Evolutionary conservation across 2,329 filamentous ascomycete genomes (phyloP), one percentile per base, ranked within the genome.

Genomic region (Apiospora saccharicola): DNA sequence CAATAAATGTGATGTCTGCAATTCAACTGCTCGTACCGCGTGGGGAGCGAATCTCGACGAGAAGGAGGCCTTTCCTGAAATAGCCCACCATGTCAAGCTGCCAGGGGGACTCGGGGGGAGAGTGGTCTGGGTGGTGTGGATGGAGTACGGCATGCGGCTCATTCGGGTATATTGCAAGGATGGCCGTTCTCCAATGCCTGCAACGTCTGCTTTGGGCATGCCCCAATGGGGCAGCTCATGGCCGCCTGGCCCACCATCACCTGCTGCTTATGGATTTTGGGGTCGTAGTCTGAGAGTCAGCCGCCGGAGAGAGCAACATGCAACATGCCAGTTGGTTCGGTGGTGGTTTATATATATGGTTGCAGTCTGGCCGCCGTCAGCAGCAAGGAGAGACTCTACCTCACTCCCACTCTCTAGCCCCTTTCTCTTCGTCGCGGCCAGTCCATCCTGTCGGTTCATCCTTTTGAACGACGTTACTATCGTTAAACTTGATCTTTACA

Each of bases 181-280:
- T 64, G 10, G 10, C 16, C 12, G 3, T 57, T 22, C 26, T 34
- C 26, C 3, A n/a, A 64, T 41, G 34, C 46, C 46, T 49, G 46
- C 46, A 49, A 49, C n/a, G 10, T 22, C 57, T 41, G 19, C 57
- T 37, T 30, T 64, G 30, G 34, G 19, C 57, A 41, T 41, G 22
- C 34, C 30, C 57, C 57, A 64, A 64, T 64, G 34, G 19, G 57
- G 57, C 57, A 64, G 57, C 57, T 64, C 57, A 19, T 64, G 34
- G 57, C 34, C 19, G 57, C n/a, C 34, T 2, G 57, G 57, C 19
- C 57, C 57, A 64, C 57, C 34, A 24, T 41, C 22, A 37, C 13
- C 13, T n/a, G 57, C 57, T 64, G 34, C 34, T 37, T 64, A 24
- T 41, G 57, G 34, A 41, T 64, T 41, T 64, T 22, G 57, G 34